Evolutionary conservation across 1,284 basidiomycete species (phyloP).

Genomic region (Exobasidium rhododendri): DNA sequence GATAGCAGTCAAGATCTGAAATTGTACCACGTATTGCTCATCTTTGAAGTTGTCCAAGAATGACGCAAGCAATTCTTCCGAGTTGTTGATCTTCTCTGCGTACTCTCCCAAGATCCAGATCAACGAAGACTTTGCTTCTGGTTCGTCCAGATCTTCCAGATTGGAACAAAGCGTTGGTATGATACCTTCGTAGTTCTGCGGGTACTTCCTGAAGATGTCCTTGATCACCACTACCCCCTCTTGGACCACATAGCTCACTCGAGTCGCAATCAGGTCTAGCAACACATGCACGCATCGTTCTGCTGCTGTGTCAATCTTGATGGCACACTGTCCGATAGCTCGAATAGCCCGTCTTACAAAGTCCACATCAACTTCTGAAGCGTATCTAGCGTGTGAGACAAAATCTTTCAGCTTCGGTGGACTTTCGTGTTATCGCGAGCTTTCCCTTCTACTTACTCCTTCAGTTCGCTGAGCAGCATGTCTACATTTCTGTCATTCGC

Average conservation of each 20-base stretch:
- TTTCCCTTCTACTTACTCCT: constrained; percentile 66
- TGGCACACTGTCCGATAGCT: constrained; percentile 91
- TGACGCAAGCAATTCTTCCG: constrained; percentile 81
- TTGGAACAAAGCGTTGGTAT: constrained; percentile 92
- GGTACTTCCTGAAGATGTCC: constrained; percentile 98
- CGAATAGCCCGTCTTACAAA: constrained; percentile 92
- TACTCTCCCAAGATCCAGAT: constrained; percentile 99
- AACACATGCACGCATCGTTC: constrained; percentile 93
- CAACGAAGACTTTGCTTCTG: constrained; percentile 93
- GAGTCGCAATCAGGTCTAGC: constrained; percentile 82
- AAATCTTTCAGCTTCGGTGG: neutral
- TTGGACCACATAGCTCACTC: constrained; percentile 95
- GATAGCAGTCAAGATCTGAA: constrained; percentile 90
- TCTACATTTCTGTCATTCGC: constrained; percentile 89
- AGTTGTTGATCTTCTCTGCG: constrained; percentile 92
- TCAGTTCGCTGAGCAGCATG: constrained; percentile 87
- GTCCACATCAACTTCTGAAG: constrained; percentile 96
- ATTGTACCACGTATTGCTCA: constrained; percentile 90
- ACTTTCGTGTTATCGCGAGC: neutral
- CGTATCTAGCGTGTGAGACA: constrained; percentile 64
- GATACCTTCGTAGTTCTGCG: constrained; percentile 93
- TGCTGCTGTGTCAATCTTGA: constrained; percentile 87
- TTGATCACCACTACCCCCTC: constrained; percentile 99
- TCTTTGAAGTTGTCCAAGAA: constrained; percentile 91
- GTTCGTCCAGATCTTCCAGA: constrained; percentile 93